Base-by-base conservation (phyloP, 1,284 basidiomycete genomes). In the Ustanciosporium gigantosporum region DNA sequence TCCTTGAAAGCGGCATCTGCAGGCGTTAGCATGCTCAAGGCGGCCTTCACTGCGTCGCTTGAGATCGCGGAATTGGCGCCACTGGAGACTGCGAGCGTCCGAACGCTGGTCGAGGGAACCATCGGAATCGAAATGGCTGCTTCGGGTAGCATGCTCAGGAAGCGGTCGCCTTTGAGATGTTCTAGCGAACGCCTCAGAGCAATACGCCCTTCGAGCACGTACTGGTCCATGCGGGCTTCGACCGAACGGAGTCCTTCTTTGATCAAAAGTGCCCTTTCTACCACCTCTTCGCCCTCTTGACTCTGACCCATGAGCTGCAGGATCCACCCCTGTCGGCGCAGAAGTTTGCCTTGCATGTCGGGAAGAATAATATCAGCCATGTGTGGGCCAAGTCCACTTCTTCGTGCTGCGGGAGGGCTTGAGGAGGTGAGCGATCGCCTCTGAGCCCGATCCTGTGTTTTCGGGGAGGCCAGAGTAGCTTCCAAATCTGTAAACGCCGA, bases 81-180 rank as follows among this genome's bases (percentile, higher is more conserved):
- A 5, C 44, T 25, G 0, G 46, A 31, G 5, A 53, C 27, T 13
- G 37, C 58, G 11, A 67, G 51, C 24, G 46, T 46, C 3, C 59
- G 56, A 17, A 55, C 46, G 31, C 55, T 58, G 34, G 56, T 39
- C 5, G 59, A 58, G 1, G 55, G 58, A 9, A 60, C 51, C 67
- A 67, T 67, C 8, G 72, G 72, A 21, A 73, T 46, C 6, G 65
- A 70, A 16, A 69, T 53, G 27, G 71, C 68, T 7, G 64, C 55
- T 29, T 75, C 73, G 5, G 73, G 64, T 14, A 75, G 59, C 58
- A 70, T 57, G 46, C 66, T 69, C 44, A 66, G 62, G 21, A 72
- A 55, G 37, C 60, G 64, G 36, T 75, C 71, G 14, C 31, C 45
- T 25, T 62, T 49, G 31, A 75, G 55, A 36, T 58, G 46, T 5